These are phyloP conservation scores for Yamadazyma triangularis DNA, from an alignment of 1,139 yeast genomes.

Conservation along the genomic window DNA sequence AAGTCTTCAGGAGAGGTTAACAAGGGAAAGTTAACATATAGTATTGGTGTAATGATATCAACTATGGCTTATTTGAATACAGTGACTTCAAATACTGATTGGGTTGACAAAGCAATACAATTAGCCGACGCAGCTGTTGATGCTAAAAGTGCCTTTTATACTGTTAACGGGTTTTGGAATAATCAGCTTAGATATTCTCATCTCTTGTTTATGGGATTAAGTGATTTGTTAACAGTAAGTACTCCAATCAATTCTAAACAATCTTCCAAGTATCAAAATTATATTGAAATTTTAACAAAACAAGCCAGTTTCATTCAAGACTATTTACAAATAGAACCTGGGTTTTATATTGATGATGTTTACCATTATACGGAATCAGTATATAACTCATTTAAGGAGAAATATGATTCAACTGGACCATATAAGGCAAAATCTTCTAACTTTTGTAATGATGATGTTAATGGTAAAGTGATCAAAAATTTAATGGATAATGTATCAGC, in stretches of 20 bases:
- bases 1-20: conserved; percentile 15
- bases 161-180: conserved; percentile 18
- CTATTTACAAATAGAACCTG: conserved; percentile 18
- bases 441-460: conserved; percentile 10
- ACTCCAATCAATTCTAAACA: conserved; percentile 5
- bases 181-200: conserved; percentile 21
- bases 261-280: conserved; percentile 8
- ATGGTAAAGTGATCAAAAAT: conserved; percentile 11
- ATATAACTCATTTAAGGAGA: neutral
- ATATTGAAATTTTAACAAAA: conserved; percentile 14
- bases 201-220: conserved; percentile 22
- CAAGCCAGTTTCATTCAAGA: conserved; percentile 20
- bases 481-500: conserved; percentile 22
- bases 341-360: conserved; percentile 5
- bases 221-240: conserved; percentile 16
- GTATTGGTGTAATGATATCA: conserved; percentile 30
- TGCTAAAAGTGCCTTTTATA: conserved; percentile 19
- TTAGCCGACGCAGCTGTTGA: conserved; percentile 11
- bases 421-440: conserved; percentile 5
- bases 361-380: neutral
- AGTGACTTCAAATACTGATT: conserved; percentile 10
- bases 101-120: conserved; percentile 12
- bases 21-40: conserved; percentile 32
- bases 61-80: conserved; percentile 21
- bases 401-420: conserved; percentile 1